phyloP scores from a whole-genome alignment of 257 asterid species.

The Nicotiana attenuata region DNA sequence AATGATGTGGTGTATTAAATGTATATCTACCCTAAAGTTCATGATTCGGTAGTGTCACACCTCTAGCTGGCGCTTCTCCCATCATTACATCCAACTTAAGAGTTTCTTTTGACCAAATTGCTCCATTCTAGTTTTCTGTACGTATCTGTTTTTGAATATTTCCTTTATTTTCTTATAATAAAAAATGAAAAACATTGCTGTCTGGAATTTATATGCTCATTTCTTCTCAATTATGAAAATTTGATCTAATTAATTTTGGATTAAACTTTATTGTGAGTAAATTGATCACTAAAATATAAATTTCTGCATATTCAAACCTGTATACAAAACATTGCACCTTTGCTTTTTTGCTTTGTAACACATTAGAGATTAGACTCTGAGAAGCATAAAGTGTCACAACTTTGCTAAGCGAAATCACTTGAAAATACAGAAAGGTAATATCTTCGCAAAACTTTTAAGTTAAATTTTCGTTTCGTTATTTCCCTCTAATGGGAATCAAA shows the following conservation, averaged over 20 bases:
- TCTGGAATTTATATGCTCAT: not conserved
- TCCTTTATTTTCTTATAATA: no score
- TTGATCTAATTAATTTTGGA: not conserved
- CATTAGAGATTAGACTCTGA: not conserved
- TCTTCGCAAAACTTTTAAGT: not conserved
- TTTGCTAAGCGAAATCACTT: not conserved
- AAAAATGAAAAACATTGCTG: not conserved
- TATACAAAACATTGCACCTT: no score
- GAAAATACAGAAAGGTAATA: not conserved
- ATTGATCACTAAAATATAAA: not conserved
- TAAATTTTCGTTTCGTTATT: not conserved
- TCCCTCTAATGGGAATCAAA: not conserved
- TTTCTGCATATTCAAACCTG: not conserved
- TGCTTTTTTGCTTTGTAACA: not conserved
- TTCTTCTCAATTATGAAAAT: not conserved
- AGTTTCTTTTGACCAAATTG: not conserved
- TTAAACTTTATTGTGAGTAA: not conserved
- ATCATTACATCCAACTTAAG: not conserved
- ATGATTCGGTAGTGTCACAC: not conserved
- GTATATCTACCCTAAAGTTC: no score
- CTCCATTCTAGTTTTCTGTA: not conserved
- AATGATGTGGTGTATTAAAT: no score
- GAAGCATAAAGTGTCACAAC: not conserved
- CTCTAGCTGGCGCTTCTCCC: not conserved
- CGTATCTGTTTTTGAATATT: not conserved